Evolutionary conservation across 2,329 filamentous ascomycete genomes (phyloP).

Genomic region (Cladosporium sp.): DNA sequence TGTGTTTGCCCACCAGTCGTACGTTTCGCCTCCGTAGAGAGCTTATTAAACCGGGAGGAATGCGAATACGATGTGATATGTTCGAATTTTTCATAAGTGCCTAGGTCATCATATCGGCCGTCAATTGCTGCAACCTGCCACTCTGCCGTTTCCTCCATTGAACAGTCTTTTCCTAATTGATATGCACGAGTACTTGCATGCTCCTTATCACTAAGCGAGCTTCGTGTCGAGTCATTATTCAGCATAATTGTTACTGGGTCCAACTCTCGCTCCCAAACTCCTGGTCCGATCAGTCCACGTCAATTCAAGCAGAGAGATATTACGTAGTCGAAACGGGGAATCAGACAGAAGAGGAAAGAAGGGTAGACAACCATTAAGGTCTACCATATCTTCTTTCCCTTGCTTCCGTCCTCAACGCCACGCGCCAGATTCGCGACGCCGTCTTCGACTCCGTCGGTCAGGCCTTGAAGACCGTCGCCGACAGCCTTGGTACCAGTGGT

Average conservation of each 20-base stretch:
- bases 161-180: neutral
- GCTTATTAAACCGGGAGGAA: too few relatives aligned
- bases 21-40: too few relatives aligned
- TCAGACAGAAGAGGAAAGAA: neutral
- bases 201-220: neutral
- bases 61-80: neutral
- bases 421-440: conserved; percentile 39
- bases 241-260: neutral
- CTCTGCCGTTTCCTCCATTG: neutral
- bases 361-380: neutral
- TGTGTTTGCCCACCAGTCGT: too few relatives aligned
- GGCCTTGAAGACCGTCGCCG: conserved; percentile 43
- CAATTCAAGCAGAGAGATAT: neutral
- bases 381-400: conserved; percentile 41
- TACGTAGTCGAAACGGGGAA: neutral
- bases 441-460: conserved; percentile 45
- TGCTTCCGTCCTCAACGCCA: conserved; percentile 46
- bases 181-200: neutral
- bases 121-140: neutral
- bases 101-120: neutral
- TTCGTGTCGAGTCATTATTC: neutral
- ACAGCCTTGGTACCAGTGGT: conserved; percentile 46
- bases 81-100: neutral
- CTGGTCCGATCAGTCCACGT: neutral
- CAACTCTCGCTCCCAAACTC: neutral